These are phyloP conservation scores for Poa pratensis DNA, from an alignment of 176 grass and related monocot genomes.

Conservation along the genomic window DNA sequence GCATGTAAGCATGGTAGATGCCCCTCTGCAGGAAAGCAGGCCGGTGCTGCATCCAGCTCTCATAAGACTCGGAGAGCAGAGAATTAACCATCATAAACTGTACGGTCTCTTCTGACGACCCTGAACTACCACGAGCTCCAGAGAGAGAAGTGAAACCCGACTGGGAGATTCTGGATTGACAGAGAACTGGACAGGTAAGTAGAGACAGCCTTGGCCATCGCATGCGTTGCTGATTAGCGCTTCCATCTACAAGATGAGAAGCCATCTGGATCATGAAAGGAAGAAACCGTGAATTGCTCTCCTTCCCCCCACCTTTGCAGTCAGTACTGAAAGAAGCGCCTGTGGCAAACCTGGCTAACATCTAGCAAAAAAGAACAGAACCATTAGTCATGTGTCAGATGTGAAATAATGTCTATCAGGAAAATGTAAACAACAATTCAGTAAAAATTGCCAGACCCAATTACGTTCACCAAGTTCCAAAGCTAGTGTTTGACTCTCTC, in stretches of 20 bases:
- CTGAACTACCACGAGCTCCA: conserved; percentile 58
- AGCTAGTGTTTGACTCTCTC: not conserved
- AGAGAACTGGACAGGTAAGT: conserved; percentile 64
- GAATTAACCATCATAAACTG: conserved; percentile 99
- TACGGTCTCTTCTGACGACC: conserved; percentile 75
- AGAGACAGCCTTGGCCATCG: conserved; percentile 68
- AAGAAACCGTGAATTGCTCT: conserved; percentile 94
- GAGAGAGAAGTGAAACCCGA: conserved; percentile 38
- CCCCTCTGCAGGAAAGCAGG: conserved; percentile 80
- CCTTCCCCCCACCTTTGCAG: conserved; percentile 88
- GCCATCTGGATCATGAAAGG: conserved; percentile 98
- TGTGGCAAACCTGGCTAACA: conserved; percentile 97
- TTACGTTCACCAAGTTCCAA: not conserved
- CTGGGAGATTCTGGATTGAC: conserved; percentile 47
- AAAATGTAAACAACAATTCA: not conserved
- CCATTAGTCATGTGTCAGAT: conserved; percentile 36
- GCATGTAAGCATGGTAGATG: conserved; percentile 92
- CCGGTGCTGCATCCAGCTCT: conserved; percentile 85
- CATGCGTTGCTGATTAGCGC: conserved; percentile 66
- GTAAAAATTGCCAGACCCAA: conserved; percentile 20
- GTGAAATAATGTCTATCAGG: conserved; percentile 14
- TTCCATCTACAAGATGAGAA: conserved; percentile 79
- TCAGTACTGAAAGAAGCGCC: conserved; percentile 82
- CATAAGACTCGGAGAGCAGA: conserved; percentile 86
- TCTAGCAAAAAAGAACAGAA: conserved; percentile 55